phyloP scores from a whole-genome alignment of 495 filamentous ascomycete species.

The Barbatosphaeria neglecta region DNA sequence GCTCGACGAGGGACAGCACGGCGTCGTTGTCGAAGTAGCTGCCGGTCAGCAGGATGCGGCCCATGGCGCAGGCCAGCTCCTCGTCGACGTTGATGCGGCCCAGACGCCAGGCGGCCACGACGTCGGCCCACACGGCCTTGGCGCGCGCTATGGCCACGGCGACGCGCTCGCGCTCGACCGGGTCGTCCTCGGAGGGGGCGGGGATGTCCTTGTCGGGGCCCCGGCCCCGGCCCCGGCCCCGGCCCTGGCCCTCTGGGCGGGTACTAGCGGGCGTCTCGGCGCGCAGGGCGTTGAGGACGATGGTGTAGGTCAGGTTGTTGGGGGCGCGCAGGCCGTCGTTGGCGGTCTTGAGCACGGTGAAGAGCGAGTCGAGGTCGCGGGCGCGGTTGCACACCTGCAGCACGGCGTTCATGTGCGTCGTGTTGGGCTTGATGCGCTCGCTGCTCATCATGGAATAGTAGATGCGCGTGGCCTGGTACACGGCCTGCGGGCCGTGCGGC shows the following conservation, averaged over 20 bases:
- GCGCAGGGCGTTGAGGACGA: conserved; percentile 61
- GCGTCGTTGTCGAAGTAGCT: conserved; percentile 47
- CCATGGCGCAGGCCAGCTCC: conserved; percentile 64
- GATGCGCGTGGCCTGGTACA: conserved; percentile 51
- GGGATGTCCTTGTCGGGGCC: neutral
- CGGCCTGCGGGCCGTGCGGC: conserved; percentile 34
- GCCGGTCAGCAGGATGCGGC: conserved; percentile 52
- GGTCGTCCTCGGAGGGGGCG: conserved; percentile 7
- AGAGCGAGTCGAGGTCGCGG: conserved; percentile 61
- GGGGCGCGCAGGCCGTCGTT: conserved; percentile 48
- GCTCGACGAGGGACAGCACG: conserved; percentile 58
- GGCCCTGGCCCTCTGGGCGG: conserved; percentile 4
- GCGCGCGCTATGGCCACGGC: conserved; percentile 36
- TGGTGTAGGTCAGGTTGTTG: conserved; percentile 63
- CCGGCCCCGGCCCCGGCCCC: conserved; percentile 1
- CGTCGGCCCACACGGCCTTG: conserved; percentile 67
- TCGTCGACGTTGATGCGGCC: conserved; percentile 62
- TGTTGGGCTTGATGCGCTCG: conserved; percentile 48
- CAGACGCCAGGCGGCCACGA: conserved; percentile 57
- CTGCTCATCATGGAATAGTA: conserved; percentile 60
- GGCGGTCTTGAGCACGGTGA: conserved; percentile 57
- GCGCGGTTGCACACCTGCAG: conserved; percentile 65
- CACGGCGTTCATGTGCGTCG: conserved; percentile 77
- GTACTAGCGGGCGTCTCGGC: conserved; percentile 17
- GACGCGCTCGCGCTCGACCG: conserved; percentile 24